Base-by-base conservation (phyloP, 1,284 basidiomycete genomes). In the Rhodotorula sp. region DNA sequence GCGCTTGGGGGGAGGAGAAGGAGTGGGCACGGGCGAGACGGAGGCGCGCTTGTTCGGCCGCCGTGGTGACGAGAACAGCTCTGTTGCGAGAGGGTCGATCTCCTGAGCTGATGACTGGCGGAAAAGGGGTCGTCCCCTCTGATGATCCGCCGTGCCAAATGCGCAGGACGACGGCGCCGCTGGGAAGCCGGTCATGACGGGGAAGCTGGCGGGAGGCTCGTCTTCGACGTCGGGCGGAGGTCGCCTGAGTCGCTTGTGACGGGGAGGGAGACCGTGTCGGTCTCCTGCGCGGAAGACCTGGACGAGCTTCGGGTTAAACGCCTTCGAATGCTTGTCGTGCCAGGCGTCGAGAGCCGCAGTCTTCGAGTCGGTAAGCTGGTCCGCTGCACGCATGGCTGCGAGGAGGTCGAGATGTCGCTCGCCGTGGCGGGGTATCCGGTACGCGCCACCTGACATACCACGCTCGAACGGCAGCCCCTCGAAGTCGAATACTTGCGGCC, bases 241-340 rank as follows among this genome's bases (percentile, higher is more conserved):
- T 4, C 46, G 57, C 49, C 51, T 52, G 27, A 47, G 39, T 19
- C 65, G 58, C 36, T 39, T 60, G 36, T 70, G 71, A 2, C 22
- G 24, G 8, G 20, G 32, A 8, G 58, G 52, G 20, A 30, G 44
- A 5, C 52, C 59, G 0, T 9, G 30, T 24, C 51, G 36, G 10
- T 55, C 36, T 0, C 60, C 58, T 0, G 48, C 30, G 10, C 67
- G 67, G 24, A 47, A 72, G 7, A 65, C 29, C 24, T 63, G 39
- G 36, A 72, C 59, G 30, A 70, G 64, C 55, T 62, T 62, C 7
- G 64, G 48, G 48, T 72, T 62, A 64, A 70, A 74, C 24, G 68
- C 68, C n/a, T 6, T 27, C 47, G 71, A 72, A 34, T 65, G 62
- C 39, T 58, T 60, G 24, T 67, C 71, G 66, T 72, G 68, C 73